These are phyloP conservation scores for Rhynchospora tenuis DNA, from an alignment of 176 grass and related monocot species.

Conservation along the genomic window DNA sequence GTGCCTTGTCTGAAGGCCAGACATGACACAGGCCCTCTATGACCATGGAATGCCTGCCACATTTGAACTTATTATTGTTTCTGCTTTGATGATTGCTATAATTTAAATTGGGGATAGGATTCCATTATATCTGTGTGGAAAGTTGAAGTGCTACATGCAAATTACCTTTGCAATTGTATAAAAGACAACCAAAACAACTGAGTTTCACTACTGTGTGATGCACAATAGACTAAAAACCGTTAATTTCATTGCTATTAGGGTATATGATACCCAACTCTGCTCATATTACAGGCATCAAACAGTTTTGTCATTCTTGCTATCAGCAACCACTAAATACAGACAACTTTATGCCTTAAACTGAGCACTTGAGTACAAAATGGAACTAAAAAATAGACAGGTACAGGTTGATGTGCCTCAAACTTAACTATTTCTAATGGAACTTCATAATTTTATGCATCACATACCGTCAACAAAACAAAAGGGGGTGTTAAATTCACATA, in stretches of 20 bases:
- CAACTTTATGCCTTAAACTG: neutral
- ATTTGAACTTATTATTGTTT: neutral
- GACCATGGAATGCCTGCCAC: constrained; percentile 75
- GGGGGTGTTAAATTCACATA: neutral
- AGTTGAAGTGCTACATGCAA: no score
- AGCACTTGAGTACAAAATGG: neutral
- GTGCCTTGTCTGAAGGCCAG: constrained; percentile 71
- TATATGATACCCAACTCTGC: neutral
- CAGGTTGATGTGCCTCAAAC: neutral
- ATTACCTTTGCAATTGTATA: no score
- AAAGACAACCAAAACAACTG: no score
- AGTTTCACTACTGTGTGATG: no score
- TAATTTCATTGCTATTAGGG: no score
- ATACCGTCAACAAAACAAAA: neutral
- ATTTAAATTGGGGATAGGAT: no score
- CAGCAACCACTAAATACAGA: neutral
- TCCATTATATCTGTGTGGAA: no score
- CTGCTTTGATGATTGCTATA: no score
- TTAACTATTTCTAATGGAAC: neutral
- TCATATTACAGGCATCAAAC: neutral
- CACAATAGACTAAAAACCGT: no score
- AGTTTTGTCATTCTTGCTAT: neutral
- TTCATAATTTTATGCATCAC: neutral
- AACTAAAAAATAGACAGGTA: neutral
- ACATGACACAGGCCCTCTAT: constrained; percentile 66